phyloP scores from a whole-genome alignment of 179 eudicot genomes.

The Patellifolia procumbens region DNA sequence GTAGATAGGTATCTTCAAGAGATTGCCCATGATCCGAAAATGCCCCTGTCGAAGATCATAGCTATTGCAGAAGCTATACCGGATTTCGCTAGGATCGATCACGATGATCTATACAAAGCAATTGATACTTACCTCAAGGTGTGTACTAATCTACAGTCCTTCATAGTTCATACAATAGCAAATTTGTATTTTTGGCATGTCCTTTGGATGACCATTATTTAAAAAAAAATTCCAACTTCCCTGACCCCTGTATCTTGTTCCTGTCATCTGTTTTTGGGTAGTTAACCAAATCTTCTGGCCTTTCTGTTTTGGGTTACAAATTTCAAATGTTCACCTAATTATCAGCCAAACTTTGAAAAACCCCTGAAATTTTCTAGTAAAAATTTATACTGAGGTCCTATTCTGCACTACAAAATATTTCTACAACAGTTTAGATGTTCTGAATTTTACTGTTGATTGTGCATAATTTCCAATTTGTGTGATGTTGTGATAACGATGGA shows the following conservation, averaged over 20 bases:
- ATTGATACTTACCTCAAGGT: slow-evolving; percentile 92
- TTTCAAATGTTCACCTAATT: slow-evolving; percentile 11
- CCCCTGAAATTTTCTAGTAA: no score
- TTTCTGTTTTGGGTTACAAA: slow-evolving; percentile 6
- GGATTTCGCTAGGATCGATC: slow-evolving; percentile 69
- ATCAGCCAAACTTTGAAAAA: neutral
- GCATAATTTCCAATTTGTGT: no score
- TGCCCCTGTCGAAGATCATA: slow-evolving; percentile 66
- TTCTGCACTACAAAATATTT: no score
- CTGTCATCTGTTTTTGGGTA: slow-evolving; percentile 16
- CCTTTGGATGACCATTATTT: neutral
- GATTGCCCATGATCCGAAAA: slow-evolving; percentile 58
- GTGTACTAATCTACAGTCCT: slow-evolving; percentile 7
- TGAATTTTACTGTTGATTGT: no score
- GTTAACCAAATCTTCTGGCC: slow-evolving; percentile 29
- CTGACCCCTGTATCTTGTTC: slow-evolving; percentile 12
- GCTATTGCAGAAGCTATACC: slow-evolving; percentile 79
- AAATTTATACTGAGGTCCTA: no score
- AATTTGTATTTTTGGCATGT: neutral
- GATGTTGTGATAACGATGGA: no score
- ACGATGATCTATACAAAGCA: slow-evolving; percentile 86
- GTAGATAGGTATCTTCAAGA: slow-evolving; percentile 75
- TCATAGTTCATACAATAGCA: neutral
- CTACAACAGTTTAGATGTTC: no score
- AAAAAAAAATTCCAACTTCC: neutral